A percentile compares a stretch with the other conserved stretches of the same genome.
phyloP scores from a whole-genome alignment of 2,329 filamentous ascomycete species.

The Aspergillus chevalieri region DNA sequence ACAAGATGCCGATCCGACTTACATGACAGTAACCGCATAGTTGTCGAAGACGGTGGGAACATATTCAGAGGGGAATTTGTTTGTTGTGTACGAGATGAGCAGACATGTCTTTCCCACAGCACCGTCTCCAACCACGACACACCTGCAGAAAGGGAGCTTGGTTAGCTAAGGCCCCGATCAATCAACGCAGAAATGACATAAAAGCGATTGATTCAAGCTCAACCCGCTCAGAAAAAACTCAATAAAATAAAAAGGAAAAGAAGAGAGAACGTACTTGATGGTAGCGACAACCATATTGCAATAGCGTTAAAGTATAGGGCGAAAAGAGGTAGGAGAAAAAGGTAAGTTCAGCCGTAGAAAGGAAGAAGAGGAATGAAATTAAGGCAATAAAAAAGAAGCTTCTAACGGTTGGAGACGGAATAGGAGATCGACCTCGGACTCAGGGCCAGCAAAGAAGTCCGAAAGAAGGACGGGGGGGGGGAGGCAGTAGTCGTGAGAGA shows the following conservation, averaged over 20 bases:
- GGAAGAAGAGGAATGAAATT: neutral
- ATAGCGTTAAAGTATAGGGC: neutral
- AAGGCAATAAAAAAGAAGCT: neutral
- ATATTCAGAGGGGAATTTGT: conserved; percentile 99
- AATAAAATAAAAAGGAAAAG: conserved; percentile 5
- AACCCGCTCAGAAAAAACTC: conserved; percentile 1
- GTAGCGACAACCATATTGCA: conserved; percentile 55
- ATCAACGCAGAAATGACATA: conserved; percentile 4
- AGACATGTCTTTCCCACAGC: conserved; percentile 98
- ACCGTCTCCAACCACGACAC: conserved; percentile 98
- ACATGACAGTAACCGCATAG: conserved; percentile 99
- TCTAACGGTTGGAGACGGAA: neutral
- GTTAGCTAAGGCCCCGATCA: conserved; percentile 14
- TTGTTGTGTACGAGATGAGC: conserved; percentile 98
- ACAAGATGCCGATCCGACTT: conserved; percentile 43
- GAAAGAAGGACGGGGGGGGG: conserved; percentile 3
- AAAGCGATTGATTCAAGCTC: neutral
- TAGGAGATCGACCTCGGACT: conserved; percentile 3
- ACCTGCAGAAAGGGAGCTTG: conserved; percentile 51
- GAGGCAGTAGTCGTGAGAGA: conserved; percentile 3
- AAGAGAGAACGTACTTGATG: conserved; percentile 50
- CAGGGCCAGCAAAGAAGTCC: neutral
- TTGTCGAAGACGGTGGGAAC: conserved; percentile 99
- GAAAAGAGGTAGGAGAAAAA: conserved; percentile 7
- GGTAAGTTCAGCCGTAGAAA: neutral